phyloP scores from a whole-genome alignment of 2,329 filamentous ascomycete species.

The Ophiostoma australiae region DNA sequence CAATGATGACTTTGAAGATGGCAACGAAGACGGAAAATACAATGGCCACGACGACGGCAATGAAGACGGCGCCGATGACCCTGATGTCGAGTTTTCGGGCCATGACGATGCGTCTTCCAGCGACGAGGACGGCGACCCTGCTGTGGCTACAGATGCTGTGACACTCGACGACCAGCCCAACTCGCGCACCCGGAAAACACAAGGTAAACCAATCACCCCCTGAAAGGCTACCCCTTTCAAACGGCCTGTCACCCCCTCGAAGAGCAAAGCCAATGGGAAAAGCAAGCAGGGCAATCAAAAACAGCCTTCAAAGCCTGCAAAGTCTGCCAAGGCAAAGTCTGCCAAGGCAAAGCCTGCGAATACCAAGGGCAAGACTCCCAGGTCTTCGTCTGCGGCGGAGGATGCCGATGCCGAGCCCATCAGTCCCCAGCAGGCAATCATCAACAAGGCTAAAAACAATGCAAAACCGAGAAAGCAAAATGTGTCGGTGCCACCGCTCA shows the following conservation, averaged over 20 bases:
- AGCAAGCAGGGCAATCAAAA: not conserved
- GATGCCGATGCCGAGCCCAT: not conserved
- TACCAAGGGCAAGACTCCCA: not conserved
- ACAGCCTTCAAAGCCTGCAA: not conserved
- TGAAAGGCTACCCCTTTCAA: not conserved
- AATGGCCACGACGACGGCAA: slow-evolving; percentile 15
- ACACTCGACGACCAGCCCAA: not conserved
- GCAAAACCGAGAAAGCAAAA: not conserved
- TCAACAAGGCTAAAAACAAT: not conserved
- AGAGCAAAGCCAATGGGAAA: not conserved
- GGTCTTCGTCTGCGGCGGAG: not conserved
- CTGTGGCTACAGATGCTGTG: not conserved
- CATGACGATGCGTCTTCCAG: slow-evolving; percentile 19
- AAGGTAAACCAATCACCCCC: slow-evolving; percentile 30
- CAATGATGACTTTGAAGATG: slow-evolving; percentile 32
- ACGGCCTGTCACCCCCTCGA: not conserved
- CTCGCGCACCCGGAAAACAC: not conserved
- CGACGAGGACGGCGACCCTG: slow-evolving; percentile 24
- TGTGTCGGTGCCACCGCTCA: not conserved
- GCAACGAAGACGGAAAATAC: slow-evolving; percentile 17
- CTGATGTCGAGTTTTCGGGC: slow-evolving; percentile 15
- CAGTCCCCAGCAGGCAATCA: not conserved
- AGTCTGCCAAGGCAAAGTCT: not conserved
- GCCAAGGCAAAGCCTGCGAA: not conserved
- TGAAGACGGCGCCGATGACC: slow-evolving; percentile 28